Base-by-base conservation (phyloP, 164 flowering plant genomes). In the Pachysandra terminalis region DNA sequence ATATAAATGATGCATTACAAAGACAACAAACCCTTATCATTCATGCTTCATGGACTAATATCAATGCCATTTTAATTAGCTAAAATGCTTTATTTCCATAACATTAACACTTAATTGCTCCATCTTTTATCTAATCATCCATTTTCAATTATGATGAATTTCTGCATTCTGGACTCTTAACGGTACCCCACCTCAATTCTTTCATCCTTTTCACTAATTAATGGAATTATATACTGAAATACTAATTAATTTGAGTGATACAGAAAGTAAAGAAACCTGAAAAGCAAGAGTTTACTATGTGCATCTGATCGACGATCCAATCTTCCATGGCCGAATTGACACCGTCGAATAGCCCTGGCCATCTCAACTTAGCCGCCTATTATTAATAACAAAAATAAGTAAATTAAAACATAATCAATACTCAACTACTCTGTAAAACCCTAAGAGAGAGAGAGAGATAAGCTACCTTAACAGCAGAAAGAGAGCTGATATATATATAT, bases 271-370 rank as follows among this genome's bases (percentile, higher is more conserved):
- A n/a, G n/a, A n/a, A n/a, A n/a, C n/a, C 21, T 45, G 37, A 27
- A 19, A 26, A 28, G 26, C 19, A 51, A 67, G 54, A 65, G 69
- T 81, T 81, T 80, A 91, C 97, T 3, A 60, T 74, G 72, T 84
- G 82, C 98, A 95, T 95, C 75, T 95, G 98, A 67, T 92, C 91
- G 51, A 92, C 79, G 73, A 95, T 83, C 98, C 98, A 92, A 23
- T 75, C 86, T 74, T 90, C 97, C 65, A 80, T 7, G 13, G 74
- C 61, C 9, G 86, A 75, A 73, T 90, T 92, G 71, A 88, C 94
- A 26, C 79, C 83, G 15, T 82, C 74, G 68, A 92, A 95, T 17
- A 95, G 75, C 51, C 57, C 64, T 0, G 97, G 97, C 98, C 98
- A 95, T 83, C 97, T 83, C 73, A 86, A 74, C 74, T 92, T 95